These are phyloP conservation scores for Acer campestre DNA, from an alignment of 345 rosid genomes.

Conservation along the genomic window DNA sequence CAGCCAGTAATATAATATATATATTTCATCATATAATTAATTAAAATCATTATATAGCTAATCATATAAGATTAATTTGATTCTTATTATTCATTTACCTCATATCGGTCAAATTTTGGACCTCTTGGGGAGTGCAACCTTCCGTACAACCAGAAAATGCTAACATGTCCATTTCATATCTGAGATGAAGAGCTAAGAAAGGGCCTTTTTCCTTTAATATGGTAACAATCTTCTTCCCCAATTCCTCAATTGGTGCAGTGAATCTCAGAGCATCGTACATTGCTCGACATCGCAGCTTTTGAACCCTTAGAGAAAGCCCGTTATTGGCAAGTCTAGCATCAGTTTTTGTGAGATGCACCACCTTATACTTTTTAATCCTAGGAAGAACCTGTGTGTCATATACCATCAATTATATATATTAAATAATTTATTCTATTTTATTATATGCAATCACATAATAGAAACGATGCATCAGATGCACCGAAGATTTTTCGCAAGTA, in stretches of 20 bases:
- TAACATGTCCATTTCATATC: slow-evolving; percentile 63
- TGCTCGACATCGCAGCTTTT: slow-evolving; percentile 49
- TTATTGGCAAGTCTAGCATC: slow-evolving; percentile 58
- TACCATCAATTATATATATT: no score
- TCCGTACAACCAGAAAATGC: slow-evolving; percentile 57
- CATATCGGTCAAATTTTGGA: slow-evolving; percentile 44
- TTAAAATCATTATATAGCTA: no score
- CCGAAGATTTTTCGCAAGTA: no score
- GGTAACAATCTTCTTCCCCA: slow-evolving; percentile 43
- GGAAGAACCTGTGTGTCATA: slow-evolving; percentile 38
- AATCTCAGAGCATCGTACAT: slow-evolving; percentile 45
- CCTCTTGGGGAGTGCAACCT: slow-evolving; percentile 43
- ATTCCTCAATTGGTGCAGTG: slow-evolving; percentile 38
- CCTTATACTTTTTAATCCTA: slow-evolving; percentile 29
- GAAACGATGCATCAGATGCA: no score
- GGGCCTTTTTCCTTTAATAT: slow-evolving; percentile 45
- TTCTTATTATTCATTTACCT: slow-evolving; percentile 22
- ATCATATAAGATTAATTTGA: no score
- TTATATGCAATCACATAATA: no score
- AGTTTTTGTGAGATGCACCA: slow-evolving; percentile 40
- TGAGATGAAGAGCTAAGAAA: slow-evolving; percentile 58
- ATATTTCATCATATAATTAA: no score
- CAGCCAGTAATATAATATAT: no score
- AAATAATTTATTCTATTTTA: no score
- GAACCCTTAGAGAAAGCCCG: slow-evolving; percentile 35